phyloP scores from a whole-genome alignment of 1,139 yeast species.

The Suzukiozyma palmioleophila region DNA sequence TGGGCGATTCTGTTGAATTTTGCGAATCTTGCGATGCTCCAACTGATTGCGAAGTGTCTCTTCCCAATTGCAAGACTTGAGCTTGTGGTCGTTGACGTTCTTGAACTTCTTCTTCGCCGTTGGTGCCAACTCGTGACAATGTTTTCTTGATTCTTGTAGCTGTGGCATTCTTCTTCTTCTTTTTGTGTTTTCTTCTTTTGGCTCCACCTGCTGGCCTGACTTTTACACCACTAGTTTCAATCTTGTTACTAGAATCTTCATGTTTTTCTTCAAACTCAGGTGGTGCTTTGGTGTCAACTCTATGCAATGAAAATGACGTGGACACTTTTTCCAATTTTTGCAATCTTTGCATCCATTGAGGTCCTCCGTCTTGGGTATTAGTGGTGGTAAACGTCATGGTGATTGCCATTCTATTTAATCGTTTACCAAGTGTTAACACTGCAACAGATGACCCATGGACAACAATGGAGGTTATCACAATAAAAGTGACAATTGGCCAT shows the following conservation, averaged over 20 bases:
- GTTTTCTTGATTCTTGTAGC: conserved; percentile 26
- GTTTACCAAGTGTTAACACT: conserved; percentile 81
- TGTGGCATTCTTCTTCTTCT: conserved; percentile 31
- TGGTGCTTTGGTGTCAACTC: conserved; percentile 62
- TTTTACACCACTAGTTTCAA: conserved; percentile 63
- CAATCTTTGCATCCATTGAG: conserved; percentile 82
- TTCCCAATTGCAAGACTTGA: conserved; percentile 41
- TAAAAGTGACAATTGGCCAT: conserved; percentile 89
- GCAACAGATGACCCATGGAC: conserved; percentile 98
- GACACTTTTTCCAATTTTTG: conserved; percentile 73
- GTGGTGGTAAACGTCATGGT: conserved; percentile 83
- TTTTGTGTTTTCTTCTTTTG: conserved; percentile 40
- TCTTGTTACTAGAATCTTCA: conserved; percentile 28
- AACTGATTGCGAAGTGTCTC: conserved; percentile 9
- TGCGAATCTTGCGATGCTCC: not conserved
- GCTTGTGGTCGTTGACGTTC: conserved; percentile 38
- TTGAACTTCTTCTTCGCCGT: conserved; percentile 19
- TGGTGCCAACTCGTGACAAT: conserved; percentile 22
- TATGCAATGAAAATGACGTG: conserved; percentile 73
- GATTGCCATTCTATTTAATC: conserved; percentile 86
- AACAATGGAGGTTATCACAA: conserved; percentile 80
- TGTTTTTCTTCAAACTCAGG: conserved; percentile 11
- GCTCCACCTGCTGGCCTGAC: conserved; percentile 84
- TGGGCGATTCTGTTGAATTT: not conserved
- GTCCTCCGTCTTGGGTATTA: conserved; percentile 36